Evolutionary conservation across 129 eudicot genomes (phyloP), one percentile per base, ranked within the genome.

Genomic region (Oenanthe sinensis): DNA sequence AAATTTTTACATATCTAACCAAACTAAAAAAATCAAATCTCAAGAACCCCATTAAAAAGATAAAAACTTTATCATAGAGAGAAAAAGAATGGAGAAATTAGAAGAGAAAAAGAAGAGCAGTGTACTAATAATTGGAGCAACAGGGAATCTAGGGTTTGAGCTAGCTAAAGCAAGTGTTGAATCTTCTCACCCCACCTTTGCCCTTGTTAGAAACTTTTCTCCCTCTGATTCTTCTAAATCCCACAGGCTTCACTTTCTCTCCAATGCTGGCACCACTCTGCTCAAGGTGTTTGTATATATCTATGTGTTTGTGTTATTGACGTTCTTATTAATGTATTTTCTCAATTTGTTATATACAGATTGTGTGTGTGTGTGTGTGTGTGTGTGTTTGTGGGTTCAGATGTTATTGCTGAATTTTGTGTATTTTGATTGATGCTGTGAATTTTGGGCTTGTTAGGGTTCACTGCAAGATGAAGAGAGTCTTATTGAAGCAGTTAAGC

Each of bases 131-230:
- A 77, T 94, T 9, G 98, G 98, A 85, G 96, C 63, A 15, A 89
- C 98, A 4, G 97, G 98, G 15, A 88, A 82, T 37, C 83, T 94
- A 52, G 98, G 98, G n/a, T 89, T 85, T 79, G 89, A 89, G 58
- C 65, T 94, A 4, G 93, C 97, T 10, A 90, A 78, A 62, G 90
- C 97, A 76, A 89, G 98, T 77, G 84, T 94, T 48, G 9, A 85
- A 46, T 87, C 90, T 50, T 87, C 88, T 44, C 90, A 94, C 76
- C 97, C 89, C 48, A 94, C 98, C 12, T 89, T 84, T 65, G 93
- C 89, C 68, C 91, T 94, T 52, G 88, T 91, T 62, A 81, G 98
- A 84, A 77, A 80, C 55, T 81, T 95, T 47, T 71, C 86, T 10
- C 80, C 46, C 67, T 85, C 93, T 67, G 89, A 91, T 67, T 84